phyloP scores from a whole-genome alignment of 2,329 filamentous ascomycete genomes.

The Neofusicoccum cordaticola region DNA sequence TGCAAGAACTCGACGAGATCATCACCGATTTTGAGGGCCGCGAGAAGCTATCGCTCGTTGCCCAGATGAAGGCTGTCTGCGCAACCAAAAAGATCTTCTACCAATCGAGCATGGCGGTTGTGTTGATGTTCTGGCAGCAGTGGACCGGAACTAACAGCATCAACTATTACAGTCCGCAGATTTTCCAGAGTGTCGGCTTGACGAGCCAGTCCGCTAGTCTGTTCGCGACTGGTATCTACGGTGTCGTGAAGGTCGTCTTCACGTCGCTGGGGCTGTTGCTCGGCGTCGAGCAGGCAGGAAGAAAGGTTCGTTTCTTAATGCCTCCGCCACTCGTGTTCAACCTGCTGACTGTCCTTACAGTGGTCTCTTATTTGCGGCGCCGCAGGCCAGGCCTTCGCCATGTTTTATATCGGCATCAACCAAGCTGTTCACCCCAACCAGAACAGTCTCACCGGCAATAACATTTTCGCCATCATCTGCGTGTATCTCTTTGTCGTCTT shows the following conservation, averaged over 20 bases:
- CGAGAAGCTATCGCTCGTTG: slow-evolving; percentile 39
- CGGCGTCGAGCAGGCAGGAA: slow-evolving; percentile 45
- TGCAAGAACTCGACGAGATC: slow-evolving; percentile 44
- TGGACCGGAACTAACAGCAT: slow-evolving; percentile 30
- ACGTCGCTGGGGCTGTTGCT: slow-evolving; percentile 45
- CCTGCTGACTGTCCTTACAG: slow-evolving; percentile 18
- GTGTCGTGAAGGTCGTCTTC: slow-evolving; percentile 46
- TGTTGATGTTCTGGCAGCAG: slow-evolving; percentile 46
- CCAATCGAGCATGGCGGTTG: slow-evolving; percentile 40
- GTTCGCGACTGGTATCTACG: slow-evolving; percentile 49
- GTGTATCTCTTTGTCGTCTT: slow-evolving; percentile 51
- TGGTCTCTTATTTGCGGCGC: slow-evolving; percentile 44
- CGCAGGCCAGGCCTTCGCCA: slow-evolving; percentile 43
- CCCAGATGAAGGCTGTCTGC: slow-evolving; percentile 39
- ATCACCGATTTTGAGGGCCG: slow-evolving; percentile 42
- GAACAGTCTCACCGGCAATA: slow-evolving; percentile 31
- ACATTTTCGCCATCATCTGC: slow-evolving; percentile 50
- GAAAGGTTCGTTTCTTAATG: slow-evolving; percentile 32
- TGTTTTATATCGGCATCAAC: slow-evolving; percentile 41
- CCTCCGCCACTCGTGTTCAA: background rate
- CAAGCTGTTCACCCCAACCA: slow-evolving; percentile 34
- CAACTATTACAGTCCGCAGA: slow-evolving; percentile 45
- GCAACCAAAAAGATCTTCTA: slow-evolving; percentile 40
- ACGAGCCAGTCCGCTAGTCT: slow-evolving; percentile 37
- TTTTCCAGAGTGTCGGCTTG: slow-evolving; percentile 44